Evolutionary conservation across 2,329 filamentous ascomycete species (phyloP).

Genomic region (Rhynchosporium agropyri): DNA sequence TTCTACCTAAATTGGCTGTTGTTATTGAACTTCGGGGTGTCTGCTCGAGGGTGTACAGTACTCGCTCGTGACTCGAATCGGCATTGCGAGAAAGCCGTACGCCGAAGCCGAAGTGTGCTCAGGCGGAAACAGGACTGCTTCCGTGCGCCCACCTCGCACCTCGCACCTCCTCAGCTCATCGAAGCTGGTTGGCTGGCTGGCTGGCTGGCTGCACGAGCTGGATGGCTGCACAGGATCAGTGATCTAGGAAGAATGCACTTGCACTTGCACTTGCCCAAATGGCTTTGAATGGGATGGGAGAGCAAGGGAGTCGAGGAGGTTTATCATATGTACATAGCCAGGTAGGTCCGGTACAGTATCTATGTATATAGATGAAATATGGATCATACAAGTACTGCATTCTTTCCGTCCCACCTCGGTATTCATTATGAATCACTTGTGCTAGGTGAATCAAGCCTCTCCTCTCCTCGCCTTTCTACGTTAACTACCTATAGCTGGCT

Average conservation of each 20-base stretch:
- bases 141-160: conserved; percentile 10
- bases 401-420: no score
- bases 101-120: conserved; percentile 6
- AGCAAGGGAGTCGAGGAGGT: background rate
- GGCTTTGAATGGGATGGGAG: background rate
- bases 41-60: conserved; percentile 1
- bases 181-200: background rate
- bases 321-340: no score
- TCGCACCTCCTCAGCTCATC: conserved; percentile 2
- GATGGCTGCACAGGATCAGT: conserved; percentile 11
- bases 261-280: no score
- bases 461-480: no score
- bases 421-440: no score
- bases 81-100: background rate
- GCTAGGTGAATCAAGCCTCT: no score
- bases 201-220: conserved; percentile 8
- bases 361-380: no score
- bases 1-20: background rate
- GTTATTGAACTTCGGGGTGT: background rate
- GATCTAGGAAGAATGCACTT: background rate
- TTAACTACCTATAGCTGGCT: no score
- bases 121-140: conserved; percentile 4
- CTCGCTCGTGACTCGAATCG: conserved; percentile 16
- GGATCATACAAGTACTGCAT: no score
- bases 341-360: no score